phyloP scores from a whole-genome alignment of 1,284 basidiomycete species.

The Ustilago shanxiensis region DNA sequence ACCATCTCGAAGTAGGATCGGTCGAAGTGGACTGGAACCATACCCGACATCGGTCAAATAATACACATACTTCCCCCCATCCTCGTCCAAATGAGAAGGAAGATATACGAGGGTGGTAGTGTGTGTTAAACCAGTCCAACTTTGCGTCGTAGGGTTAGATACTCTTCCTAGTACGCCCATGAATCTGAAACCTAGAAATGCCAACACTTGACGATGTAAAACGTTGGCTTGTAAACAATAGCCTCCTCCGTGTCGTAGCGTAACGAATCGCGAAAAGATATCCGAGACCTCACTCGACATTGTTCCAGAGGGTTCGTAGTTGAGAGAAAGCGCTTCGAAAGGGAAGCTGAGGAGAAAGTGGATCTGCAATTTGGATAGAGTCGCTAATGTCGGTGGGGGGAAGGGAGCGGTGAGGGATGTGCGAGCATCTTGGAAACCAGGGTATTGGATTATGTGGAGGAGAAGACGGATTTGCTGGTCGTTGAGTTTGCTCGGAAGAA shows the following conservation, averaged over 20 bases:
- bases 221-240: conserved; percentile 52
- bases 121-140: conserved; percentile 32
- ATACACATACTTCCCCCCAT: conserved; percentile 12
- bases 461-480: conserved; percentile 27
- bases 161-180: conserved; percentile 40
- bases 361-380: conserved; percentile 30
- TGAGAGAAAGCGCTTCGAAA: conserved; percentile 45
- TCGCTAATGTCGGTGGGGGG: conserved; percentile 25
- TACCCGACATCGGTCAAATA: conserved; percentile 47
- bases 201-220: conserved; percentile 35
- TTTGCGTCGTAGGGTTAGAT: not conserved
- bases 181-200: conserved; percentile 22
- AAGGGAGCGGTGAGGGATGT: not conserved
- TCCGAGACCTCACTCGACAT: conserved; percentile 18
- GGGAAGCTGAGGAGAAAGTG: conserved; percentile 46
- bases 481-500: conserved; percentile 17
- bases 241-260: conserved; percentile 20
- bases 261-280: conserved; percentile 28
- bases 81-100: conserved; percentile 17
- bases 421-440: conserved; percentile 24
- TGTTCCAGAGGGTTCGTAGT: conserved; percentile 32
- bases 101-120: conserved; percentile 39
- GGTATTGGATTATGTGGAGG: conserved; percentile 26
- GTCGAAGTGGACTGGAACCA: conserved; percentile 30
- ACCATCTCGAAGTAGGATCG: conserved; percentile 35